phyloP scores from a whole-genome alignment of 306 rosid genomes.

The Prunus padus region DNA sequence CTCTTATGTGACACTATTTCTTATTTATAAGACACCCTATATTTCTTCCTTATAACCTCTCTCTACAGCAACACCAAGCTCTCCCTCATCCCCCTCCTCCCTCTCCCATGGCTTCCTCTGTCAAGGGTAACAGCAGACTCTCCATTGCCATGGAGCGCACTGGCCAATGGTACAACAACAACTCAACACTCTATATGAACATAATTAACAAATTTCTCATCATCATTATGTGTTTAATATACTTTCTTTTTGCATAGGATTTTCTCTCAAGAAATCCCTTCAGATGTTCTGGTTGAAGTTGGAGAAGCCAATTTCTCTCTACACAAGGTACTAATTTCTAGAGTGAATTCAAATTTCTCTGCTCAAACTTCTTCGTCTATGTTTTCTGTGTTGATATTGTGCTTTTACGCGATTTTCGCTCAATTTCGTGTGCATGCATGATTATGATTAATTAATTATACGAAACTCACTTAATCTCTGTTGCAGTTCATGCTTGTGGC shows the following conservation, averaged over 20 bases:
- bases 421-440: background rate
- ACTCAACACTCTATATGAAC: background rate
- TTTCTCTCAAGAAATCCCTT: constrained; percentile 74
- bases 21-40: background rate
- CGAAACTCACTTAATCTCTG: background rate
- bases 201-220: background rate
- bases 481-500: constrained; percentile 83
- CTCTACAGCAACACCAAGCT: background rate
- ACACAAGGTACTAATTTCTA: constrained; percentile 59
- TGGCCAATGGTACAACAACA: constrained; percentile 60
- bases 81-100: background rate
- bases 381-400: background rate
- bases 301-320: constrained; percentile 76
- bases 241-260: constrained; percentile 42
- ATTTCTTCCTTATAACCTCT: background rate
- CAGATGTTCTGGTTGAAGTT: constrained; percentile 61
- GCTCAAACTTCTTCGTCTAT: too few species aligned
- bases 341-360: background rate
- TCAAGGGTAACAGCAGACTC: constrained; percentile 34
- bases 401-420: background rate
- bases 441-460: background rate
- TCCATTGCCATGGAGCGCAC: constrained; percentile 93
- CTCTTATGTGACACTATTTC: constrained; percentile 10
- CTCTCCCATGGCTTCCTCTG: constrained; percentile 46
- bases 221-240: background rate